Conservation (phyloP, 371 early-diverging fungal genomes). For the Circinella umbellata region DNA sequence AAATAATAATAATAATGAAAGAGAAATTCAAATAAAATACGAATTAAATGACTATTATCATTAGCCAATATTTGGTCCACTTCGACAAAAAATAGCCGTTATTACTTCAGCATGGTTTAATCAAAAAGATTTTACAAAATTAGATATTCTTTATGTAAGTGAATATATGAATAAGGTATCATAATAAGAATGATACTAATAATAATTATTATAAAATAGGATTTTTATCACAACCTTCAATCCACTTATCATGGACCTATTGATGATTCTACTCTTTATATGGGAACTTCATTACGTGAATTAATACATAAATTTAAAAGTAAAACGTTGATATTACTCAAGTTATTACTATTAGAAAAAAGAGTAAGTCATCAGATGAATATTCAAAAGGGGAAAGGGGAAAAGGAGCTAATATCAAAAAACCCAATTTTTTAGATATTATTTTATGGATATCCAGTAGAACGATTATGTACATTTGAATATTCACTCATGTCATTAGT, state of each 20-base stretch:
- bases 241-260: slow-evolving; percentile 61
- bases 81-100: slow-evolving; percentile 74
- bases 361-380: slow-evolving; percentile 41
- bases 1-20: too few relatives aligned
- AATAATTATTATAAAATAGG: slow-evolving; percentile 36
- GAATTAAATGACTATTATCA: background rate
- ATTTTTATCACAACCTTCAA: slow-evolving; percentile 66
- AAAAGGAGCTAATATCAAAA: background rate
- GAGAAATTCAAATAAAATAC: background rate
- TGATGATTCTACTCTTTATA: slow-evolving; percentile 71
- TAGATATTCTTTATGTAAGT: slow-evolving; percentile 74
- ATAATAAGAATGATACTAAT: too few relatives aligned
- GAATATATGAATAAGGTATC: too few relatives aligned
- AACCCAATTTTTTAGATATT: slow-evolving; percentile 56
- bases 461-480: slow-evolving; percentile 79
- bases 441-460: slow-evolving; percentile 84
- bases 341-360: slow-evolving; percentile 77
- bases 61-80: slow-evolving; percentile 76
- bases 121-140: slow-evolving; percentile 77
- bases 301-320: slow-evolving; percentile 73
- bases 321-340: slow-evolving; percentile 77
- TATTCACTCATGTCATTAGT: slow-evolving; percentile 78
- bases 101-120: slow-evolving; percentile 84
- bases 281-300: slow-evolving; percentile 78
- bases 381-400: background rate